Evolutionary conservation across 495 filamentous ascomycete genomes (phyloP).

Genomic region (Extremus antarcticus): DNA sequence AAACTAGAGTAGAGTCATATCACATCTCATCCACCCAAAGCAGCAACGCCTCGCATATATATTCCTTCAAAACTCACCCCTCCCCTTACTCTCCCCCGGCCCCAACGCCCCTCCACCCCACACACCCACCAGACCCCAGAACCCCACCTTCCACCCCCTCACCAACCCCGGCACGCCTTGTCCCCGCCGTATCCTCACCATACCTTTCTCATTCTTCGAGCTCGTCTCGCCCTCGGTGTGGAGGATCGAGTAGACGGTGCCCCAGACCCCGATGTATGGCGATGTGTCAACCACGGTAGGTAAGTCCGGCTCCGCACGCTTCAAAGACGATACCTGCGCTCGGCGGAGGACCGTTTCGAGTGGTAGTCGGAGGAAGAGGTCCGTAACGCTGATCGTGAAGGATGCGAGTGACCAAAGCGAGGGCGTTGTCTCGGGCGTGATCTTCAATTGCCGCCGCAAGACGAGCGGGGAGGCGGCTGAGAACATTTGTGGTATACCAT

Average conservation of each 20-base stretch:
- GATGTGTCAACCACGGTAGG: conserved; percentile 66
- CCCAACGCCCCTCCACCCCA: conserved; percentile 63
- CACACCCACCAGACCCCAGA: conserved; percentile 88
- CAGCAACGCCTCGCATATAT: no score
- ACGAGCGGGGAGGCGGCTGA: conserved; percentile 69
- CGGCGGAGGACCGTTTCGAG: conserved; percentile 85
- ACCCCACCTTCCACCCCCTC: conserved; percentile 87
- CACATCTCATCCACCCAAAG: no score
- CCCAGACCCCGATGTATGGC: conserved; percentile 67
- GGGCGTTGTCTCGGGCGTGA: conserved; percentile 76
- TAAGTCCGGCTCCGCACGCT: conserved; percentile 32
- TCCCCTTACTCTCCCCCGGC: conserved; percentile 32
- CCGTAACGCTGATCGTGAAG: conserved; percentile 65
- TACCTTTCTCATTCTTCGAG: conserved; percentile 4
- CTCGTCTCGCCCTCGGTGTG: conserved; percentile 62
- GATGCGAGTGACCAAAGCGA: conserved; percentile 64
- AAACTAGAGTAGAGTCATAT: not conserved
- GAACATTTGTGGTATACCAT: conserved; percentile 69
- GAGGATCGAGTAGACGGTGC: conserved; percentile 79
- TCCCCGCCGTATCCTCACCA: conserved; percentile 43
- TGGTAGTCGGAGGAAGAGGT: conserved; percentile 74
- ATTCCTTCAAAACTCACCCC: conserved; percentile 48
- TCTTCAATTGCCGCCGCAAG: conserved; percentile 57
- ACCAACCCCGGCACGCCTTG: conserved; percentile 79
- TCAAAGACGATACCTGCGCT: conserved; percentile 60